phyloP scores from a whole-genome alignment of 2,329 filamentous ascomycete genomes.

The Ophiostoma quercus region DNA sequence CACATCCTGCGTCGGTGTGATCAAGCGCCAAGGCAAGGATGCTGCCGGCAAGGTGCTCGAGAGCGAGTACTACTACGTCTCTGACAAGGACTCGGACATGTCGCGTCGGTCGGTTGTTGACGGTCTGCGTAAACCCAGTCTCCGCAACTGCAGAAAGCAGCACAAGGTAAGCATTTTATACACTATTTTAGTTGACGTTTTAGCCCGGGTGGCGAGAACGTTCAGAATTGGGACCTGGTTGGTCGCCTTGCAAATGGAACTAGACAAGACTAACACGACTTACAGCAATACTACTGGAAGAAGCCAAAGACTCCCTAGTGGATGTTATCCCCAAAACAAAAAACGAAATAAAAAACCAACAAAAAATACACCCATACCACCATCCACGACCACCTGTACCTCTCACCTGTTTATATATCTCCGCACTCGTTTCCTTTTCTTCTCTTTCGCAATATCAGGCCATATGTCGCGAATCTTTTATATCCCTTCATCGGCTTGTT shows the following conservation, averaged over 20 bases:
- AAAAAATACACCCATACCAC: neutral
- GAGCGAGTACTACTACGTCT: slow-evolving; percentile 95
- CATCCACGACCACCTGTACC: neutral
- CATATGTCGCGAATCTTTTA: slow-evolving; percentile 6
- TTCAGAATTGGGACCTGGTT: neutral
- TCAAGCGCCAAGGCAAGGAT: slow-evolving; percentile 86
- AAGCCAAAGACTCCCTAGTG: slow-evolving; percentile 20
- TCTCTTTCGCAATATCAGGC: neutral
- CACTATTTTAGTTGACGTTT: neutral
- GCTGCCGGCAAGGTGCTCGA: slow-evolving; percentile 89
- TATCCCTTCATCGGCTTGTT: slow-evolving; percentile 6
- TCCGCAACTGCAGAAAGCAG: slow-evolving; percentile 86
- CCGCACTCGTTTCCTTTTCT: neutral
- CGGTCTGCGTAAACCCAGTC: slow-evolving; percentile 78
- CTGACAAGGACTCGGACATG: slow-evolving; percentile 76
- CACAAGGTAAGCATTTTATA: slow-evolving; percentile 70
- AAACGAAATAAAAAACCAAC: neutral
- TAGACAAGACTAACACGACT: slow-evolving; percentile 13
- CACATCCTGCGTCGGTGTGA: slow-evolving; percentile 78
- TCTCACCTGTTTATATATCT: neutral
- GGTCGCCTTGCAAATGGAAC: neutral
- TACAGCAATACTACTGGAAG: slow-evolving; percentile 25
- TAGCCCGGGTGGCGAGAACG: slow-evolving; percentile 8
- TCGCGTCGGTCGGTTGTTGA: slow-evolving; percentile 76
- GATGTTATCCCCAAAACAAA: neutral